These are phyloP conservation scores for Magnaporthiopsis rhizophila DNA, from an alignment of 2,329 filamentous ascomycete species.

Conservation along the genomic window DNA sequence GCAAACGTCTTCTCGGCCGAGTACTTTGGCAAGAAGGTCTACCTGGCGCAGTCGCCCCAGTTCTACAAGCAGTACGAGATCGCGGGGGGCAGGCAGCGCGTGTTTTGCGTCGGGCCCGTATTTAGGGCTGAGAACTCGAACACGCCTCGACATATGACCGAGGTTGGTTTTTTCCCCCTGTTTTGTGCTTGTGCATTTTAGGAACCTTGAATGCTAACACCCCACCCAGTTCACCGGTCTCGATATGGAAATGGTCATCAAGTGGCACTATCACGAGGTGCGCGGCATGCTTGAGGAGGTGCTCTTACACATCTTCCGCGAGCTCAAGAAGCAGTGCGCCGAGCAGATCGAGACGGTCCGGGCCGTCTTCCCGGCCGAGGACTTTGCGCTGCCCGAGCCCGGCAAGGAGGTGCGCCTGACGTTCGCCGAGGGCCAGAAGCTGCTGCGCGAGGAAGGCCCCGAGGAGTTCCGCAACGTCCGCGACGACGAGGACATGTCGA, in stretches of 20 bases:
- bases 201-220: slow-evolving; percentile 7
- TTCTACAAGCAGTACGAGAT: slow-evolving; percentile 87
- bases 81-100: slow-evolving; percentile 66
- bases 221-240: slow-evolving; percentile 63
- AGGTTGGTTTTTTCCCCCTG: slow-evolving; percentile 31
- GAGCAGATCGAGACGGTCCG: slow-evolving; percentile 67
- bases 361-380: slow-evolving; percentile 66
- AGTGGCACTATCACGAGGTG: slow-evolving; percentile 70
- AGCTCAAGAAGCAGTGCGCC: slow-evolving; percentile 57
- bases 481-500: slow-evolving; percentile 73
- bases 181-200: slow-evolving; percentile 5
- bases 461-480: slow-evolving; percentile 57
- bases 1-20: slow-evolving; percentile 83
- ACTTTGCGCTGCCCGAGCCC: slow-evolving; percentile 65
- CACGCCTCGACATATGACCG: slow-evolving; percentile 77
- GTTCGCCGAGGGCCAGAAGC: slow-evolving; percentile 70
- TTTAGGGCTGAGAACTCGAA: slow-evolving; percentile 84
- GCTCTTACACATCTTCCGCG: slow-evolving; percentile 71
- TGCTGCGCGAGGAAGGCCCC: slow-evolving; percentile 67
- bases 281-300: slow-evolving; percentile 64
- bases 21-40: slow-evolving; percentile 83
- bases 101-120: slow-evolving; percentile 72
- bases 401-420: slow-evolving; percentile 70
- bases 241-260: slow-evolving; percentile 85
- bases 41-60: slow-evolving; percentile 71